These are phyloP conservation scores for Candida jianshihensis DNA, from an alignment of 805 yeast species.

Conservation along the genomic window DNA sequence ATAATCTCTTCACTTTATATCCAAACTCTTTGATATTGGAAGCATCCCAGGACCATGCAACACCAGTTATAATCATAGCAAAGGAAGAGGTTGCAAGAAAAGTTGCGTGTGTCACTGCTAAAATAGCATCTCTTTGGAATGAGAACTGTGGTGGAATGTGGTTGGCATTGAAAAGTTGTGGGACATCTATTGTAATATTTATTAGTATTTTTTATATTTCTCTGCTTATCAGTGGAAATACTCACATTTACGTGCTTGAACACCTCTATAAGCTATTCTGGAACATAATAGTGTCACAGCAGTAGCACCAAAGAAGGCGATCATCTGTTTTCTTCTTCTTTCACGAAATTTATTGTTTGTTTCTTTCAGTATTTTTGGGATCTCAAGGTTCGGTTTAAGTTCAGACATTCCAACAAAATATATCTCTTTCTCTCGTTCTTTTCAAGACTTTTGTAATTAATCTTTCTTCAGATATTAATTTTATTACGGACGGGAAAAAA, in stretches of 20 bases:
- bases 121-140: slow-evolving; percentile 74
- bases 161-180: slow-evolving; percentile 75
- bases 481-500: too few relatives aligned
- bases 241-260: slow-evolving; percentile 57
- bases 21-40: slow-evolving; percentile 66
- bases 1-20: slow-evolving; percentile 48
- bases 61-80: slow-evolving; percentile 66
- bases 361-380: slow-evolving; percentile 12
- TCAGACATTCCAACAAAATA: slow-evolving; percentile 12
- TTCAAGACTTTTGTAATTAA: too few relatives aligned
- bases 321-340: slow-evolving; percentile 66
- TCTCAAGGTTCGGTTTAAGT: slow-evolving; percentile 1
- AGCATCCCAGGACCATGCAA: slow-evolving; percentile 76
- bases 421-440: too few relatives aligned
- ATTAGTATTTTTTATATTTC: slow-evolving; percentile 7
- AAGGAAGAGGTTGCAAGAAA: slow-evolving; percentile 64
- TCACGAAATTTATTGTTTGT: slow-evolving; percentile 16
- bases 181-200: slow-evolving; percentile 35
- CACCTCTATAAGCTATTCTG: slow-evolving; percentile 68
- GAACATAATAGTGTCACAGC: slow-evolving; percentile 65
- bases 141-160: slow-evolving; percentile 81
- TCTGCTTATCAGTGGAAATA: not conserved
- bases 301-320: slow-evolving; percentile 65
- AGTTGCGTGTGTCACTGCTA: slow-evolving; percentile 79
- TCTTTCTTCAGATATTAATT: too few relatives aligned